Conservation (phyloP, 1,284 basidiomycete species). For the Sanguinoderma infundibulare region DNA sequence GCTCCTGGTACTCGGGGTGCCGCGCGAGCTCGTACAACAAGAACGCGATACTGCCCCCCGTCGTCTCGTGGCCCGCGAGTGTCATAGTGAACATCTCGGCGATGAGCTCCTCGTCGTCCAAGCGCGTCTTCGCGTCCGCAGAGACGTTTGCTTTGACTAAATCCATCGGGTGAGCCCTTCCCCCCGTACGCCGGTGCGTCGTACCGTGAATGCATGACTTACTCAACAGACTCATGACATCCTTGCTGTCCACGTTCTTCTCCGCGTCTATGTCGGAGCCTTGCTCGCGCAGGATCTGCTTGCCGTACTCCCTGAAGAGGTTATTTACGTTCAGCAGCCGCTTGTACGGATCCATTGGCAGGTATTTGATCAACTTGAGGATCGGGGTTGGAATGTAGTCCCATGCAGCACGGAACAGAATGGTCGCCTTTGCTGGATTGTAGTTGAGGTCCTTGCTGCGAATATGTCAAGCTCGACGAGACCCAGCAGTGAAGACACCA, state of each 20-base stretch:
- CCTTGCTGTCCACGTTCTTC: constrained; percentile 28
- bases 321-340: constrained; percentile 29
- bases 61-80: constrained; percentile 33
- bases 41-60: constrained; percentile 30
- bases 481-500: neutral
- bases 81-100: constrained; percentile 53
- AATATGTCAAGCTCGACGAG: neutral
- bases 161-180: neutral
- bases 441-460: constrained; percentile 21
- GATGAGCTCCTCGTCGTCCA: constrained; percentile 51
- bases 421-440: constrained; percentile 23
- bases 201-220: constrained; percentile 5
- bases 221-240: constrained; percentile 49
- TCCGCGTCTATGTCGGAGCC: constrained; percentile 2
- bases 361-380: constrained; percentile 29
- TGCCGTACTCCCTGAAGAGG: constrained; percentile 27
- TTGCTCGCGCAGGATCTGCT: constrained; percentile 27
- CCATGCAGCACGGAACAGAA: constrained; percentile 33
- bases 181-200: neutral
- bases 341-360: constrained; percentile 31
- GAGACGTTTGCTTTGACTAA: constrained; percentile 58
- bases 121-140: constrained; percentile 43
- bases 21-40: constrained; percentile 35
- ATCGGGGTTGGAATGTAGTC: constrained; percentile 28
- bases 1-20: constrained; percentile 34